Evolutionary conservation across 1,139 yeast species (phyloP).

Genomic region (Blastobotrys raffinosifermentans): DNA sequence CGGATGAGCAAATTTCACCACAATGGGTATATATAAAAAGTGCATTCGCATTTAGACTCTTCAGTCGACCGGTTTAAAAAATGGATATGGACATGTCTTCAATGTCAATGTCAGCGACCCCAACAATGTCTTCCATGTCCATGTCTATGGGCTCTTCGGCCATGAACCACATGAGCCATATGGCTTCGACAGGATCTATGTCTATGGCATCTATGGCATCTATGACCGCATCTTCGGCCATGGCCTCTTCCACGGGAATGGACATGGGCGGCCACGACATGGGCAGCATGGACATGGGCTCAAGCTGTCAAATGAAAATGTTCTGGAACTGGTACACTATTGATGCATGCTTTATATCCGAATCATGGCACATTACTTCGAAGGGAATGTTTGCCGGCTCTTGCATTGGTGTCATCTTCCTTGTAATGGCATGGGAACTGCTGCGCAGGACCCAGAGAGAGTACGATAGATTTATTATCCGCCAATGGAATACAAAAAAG

Average conservation of each 20-base stretch:
- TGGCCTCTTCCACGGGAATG: slow-evolving; percentile 11
- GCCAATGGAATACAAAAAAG: slow-evolving; percentile 10
- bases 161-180: not conserved
- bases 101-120: slow-evolving; percentile 1
- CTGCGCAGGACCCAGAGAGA: slow-evolving; percentile 52
- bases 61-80: too few species aligned
- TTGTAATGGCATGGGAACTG: slow-evolving; percentile 55
- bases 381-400: slow-evolving; percentile 64
- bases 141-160: slow-evolving; percentile 1
- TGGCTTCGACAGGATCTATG: not conserved
- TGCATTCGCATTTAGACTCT: too few species aligned
- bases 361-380: slow-evolving; percentile 57
- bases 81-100: slow-evolving; percentile 2
- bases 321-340: slow-evolving; percentile 56
- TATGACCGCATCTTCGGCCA: slow-evolving; percentile 8
- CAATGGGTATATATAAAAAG: too few species aligned
- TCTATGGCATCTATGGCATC: not conserved
- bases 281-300: slow-evolving; percentile 18
- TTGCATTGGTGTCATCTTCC: slow-evolving; percentile 56
- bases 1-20: too few species aligned
- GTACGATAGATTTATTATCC: slow-evolving; percentile 41
- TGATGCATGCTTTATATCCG: slow-evolving; percentile 58
- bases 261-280: slow-evolving; percentile 19
- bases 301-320: slow-evolving; percentile 36
- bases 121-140: slow-evolving; percentile 3